These are phyloP conservation scores for Beauveria medogensis DNA, from an alignment of 2,329 filamentous ascomycete genomes.

Conservation along the genomic window DNA sequence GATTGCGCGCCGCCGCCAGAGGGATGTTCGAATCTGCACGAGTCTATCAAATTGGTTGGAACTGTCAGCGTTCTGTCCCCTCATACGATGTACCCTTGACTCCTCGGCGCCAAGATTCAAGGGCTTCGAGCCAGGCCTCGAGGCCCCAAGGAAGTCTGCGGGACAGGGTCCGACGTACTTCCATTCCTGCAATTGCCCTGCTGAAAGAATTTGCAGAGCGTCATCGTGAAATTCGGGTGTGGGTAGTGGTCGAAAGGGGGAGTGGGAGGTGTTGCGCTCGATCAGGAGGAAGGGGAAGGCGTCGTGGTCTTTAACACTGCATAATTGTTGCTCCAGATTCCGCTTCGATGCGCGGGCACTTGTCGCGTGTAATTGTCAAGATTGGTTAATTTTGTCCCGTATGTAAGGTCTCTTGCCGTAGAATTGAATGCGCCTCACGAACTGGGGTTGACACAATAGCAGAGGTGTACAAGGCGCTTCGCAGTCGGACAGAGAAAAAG, in stretches of 20 bases:
- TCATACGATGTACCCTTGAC: background rate
- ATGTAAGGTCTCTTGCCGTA: background rate
- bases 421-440: background rate
- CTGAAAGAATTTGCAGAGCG: slow-evolving; percentile 40
- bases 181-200: slow-evolving; percentile 46
- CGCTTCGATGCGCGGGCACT: background rate
- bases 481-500: background rate
- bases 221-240: slow-evolving; percentile 22
- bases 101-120: background rate
- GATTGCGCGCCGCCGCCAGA: slow-evolving; percentile 26
- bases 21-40: slow-evolving; percentile 48
- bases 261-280: background rate
- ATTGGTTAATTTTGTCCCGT: background rate
- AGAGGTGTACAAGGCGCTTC: background rate
- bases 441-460: no score
- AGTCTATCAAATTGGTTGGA: slow-evolving; percentile 28
- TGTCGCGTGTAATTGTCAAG: background rate
- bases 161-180: slow-evolving; percentile 29
- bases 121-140: background rate
- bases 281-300: background rate
- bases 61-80: background rate
- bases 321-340: background rate
- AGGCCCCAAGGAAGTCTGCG: background rate
- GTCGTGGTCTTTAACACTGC: background rate
- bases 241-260: background rate